phyloP scores from a whole-genome alignment of 805 yeast species.

The Kluyveromyces wickerhamii region DNA sequence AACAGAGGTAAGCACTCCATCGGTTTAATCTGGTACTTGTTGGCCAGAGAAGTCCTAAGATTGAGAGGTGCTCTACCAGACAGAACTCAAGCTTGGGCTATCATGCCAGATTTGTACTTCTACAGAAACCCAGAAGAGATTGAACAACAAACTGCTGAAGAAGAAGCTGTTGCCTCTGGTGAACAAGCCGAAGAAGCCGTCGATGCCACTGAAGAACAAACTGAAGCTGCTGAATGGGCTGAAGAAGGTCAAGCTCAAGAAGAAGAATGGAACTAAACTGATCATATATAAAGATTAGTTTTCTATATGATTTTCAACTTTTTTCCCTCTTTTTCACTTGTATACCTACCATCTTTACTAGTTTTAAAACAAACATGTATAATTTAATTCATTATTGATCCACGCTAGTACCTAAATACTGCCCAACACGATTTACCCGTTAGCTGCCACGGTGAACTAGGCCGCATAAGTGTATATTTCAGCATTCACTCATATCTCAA shows the following conservation, averaged over 20 bases:
- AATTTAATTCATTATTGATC: constrained; percentile 5
- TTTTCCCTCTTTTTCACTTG: no score
- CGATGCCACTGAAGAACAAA: constrained; percentile 64
- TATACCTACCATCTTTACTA: no score
- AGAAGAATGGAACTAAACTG: constrained; percentile 8
- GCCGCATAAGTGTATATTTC: no score
- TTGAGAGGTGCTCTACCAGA: constrained; percentile 95
- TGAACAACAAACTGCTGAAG: constrained; percentile 67
- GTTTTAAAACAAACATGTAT: constrained; percentile 3
- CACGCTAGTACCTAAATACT: constrained; percentile 2
- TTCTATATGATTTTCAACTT: no score
- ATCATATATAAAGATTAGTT: constrained; percentile 1
- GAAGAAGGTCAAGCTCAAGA: constrained; percentile 34
- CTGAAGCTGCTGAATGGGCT: constrained; percentile 58
- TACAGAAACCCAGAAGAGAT: constrained; percentile 99
- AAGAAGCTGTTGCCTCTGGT: constrained; percentile 62
- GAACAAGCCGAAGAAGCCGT: constrained; percentile 55
- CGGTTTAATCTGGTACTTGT: constrained; percentile 99
- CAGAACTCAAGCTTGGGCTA: constrained; percentile 96
- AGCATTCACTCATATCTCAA: no score
- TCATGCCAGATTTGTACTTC: constrained; percentile 99
- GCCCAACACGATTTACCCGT: no score
- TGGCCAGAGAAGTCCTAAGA: constrained; percentile 98
- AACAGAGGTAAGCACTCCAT: constrained; percentile 99
- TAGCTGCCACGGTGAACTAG: no score